phyloP scores from a whole-genome alignment of 2,329 filamentous ascomycete genomes.

The Periconia sp. region DNA sequence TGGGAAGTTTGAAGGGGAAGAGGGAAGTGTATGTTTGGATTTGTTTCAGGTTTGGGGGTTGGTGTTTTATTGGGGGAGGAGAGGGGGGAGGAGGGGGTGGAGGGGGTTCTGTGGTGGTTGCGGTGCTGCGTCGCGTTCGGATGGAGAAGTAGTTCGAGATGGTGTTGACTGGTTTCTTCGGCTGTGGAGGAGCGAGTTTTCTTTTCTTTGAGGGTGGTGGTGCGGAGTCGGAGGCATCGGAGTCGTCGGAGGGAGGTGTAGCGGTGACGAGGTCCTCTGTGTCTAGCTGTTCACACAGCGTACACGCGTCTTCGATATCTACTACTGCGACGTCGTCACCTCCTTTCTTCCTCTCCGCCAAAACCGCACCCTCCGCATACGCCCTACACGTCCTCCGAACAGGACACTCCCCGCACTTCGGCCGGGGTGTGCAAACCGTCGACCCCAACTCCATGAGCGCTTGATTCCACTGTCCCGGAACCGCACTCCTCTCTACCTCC shows the following conservation, averaged over 20 bases:
- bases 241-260: constrained; percentile 14
- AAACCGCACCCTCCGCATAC: constrained; percentile 32
- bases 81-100: background rate
- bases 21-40: constrained; percentile 33
- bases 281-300: constrained; percentile 29
- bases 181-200: constrained; percentile 10
- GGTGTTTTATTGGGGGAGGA: background rate
- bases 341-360: constrained; percentile 15
- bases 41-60: constrained; percentile 7
- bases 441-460: constrained; percentile 68
- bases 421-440: constrained; percentile 62
- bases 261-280: constrained; percentile 30
- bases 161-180: constrained; percentile 21
- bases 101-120: constrained; percentile 14
- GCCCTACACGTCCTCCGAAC: constrained; percentile 34
- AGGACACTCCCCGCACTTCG: constrained; percentile 52
- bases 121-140: constrained; percentile 9
- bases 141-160: constrained; percentile 36
- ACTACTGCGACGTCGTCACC: constrained; percentile 7
- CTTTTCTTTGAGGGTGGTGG: constrained; percentile 20
- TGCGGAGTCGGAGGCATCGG: background rate
- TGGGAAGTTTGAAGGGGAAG: constrained; percentile 38
- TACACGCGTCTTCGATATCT: constrained; percentile 37
- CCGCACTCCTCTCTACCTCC: constrained; percentile 46
- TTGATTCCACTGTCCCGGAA: constrained; percentile 65